Base-by-base conservation (phyloP, 2,329 filamentous ascomycete species). In the Coniosporium tulheliwenetii region DNA sequence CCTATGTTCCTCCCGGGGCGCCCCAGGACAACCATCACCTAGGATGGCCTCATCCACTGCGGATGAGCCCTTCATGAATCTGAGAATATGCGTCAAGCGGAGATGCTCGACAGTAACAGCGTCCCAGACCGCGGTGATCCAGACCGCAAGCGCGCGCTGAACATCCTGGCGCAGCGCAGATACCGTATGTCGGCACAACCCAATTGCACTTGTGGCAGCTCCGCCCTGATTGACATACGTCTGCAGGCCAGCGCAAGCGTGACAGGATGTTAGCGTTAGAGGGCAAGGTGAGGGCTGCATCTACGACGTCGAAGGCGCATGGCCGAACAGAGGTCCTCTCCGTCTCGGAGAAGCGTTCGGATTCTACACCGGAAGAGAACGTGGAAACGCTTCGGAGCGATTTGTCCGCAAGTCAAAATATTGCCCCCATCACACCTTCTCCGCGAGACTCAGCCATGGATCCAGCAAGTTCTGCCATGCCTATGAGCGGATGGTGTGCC, bases 111-210 rank as follows among this genome's bases (percentile, higher is more conserved):
- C 32, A 8, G 32, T 8, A 35, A 15, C 12, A 35, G 8, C 32
- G 32, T 35, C 14, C 32, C 32, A 15, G 32, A 15, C 14, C 32
- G 32, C 12, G 41, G 41, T 31, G 41, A 42, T 34, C 41, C 41
- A 15, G 41, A 42, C 15, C 16, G 41, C 10, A 42, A 42, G 41
- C 38, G 41, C 4, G 38, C 32, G 9, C 29, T 42, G 32, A 42
- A 42, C 16, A 26, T 42, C 7, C 30, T 42, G 16, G 41, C 41
- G 10, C 41, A 42, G 29, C 19, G 41, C 26, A n/a, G 41, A 42
- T 42, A 42, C 32, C 41, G 41, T 42, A 39, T 12, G 38, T 36
- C 14, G 12, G 10, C 19, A 26, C 19, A 26, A 26, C 19, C 19
- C 19, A 26, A 26, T 26, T 26, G 7, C 19, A 26, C 19, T 26